phyloP scores from a whole-genome alignment of 805 yeast species.

The Hyphopichia homilentoma region DNA sequence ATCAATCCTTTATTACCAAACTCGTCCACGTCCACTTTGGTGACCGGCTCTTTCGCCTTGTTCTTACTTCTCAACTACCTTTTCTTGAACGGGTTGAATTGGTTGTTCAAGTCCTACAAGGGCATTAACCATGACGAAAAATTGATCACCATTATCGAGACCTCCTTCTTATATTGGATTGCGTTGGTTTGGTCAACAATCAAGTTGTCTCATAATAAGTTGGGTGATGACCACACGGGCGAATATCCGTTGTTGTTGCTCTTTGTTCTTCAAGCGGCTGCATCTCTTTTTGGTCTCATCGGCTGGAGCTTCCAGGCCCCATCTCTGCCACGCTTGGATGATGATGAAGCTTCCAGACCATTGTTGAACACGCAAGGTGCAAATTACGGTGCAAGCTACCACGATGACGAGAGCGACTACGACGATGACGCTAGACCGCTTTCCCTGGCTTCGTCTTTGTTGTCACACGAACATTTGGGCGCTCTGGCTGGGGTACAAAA shows the following conservation, averaged over 20 bases:
- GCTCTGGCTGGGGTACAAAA: slow-evolving; percentile 12
- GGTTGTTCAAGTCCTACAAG: slow-evolving; percentile 28
- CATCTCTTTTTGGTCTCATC: slow-evolving; percentile 50
- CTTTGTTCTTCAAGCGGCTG: slow-evolving; percentile 44
- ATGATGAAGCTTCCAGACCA: slow-evolving; percentile 27
- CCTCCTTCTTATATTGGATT: slow-evolving; percentile 56
- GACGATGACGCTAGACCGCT: too few species aligned
- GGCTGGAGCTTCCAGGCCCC: slow-evolving; percentile 35
- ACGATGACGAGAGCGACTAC: slow-evolving; percentile 8
- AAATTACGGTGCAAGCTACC: slow-evolving; percentile 15
- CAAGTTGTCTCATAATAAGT: slow-evolving; percentile 44
- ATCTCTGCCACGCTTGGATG: slow-evolving; percentile 7
- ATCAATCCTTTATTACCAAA: slow-evolving; percentile 33
- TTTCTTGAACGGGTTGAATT: slow-evolving; percentile 44
- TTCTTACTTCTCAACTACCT: slow-evolving; percentile 54
- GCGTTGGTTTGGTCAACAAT: slow-evolving; percentile 41
- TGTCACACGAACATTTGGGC: slow-evolving; percentile 12
- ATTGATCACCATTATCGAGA: slow-evolving; percentile 42
- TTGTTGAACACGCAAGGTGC: slow-evolving; percentile 18
- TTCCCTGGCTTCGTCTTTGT: slow-evolving; percentile 17
- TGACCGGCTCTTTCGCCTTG: slow-evolving; percentile 39
- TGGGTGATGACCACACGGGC: slow-evolving; percentile 49
- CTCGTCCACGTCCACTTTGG: slow-evolving; percentile 37
- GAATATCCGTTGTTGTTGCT: slow-evolving; percentile 46
- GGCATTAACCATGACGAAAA: slow-evolving; percentile 43